phyloP scores from a whole-genome alignment of 768 basidiomycete species.

The Suillus weaverae region DNA sequence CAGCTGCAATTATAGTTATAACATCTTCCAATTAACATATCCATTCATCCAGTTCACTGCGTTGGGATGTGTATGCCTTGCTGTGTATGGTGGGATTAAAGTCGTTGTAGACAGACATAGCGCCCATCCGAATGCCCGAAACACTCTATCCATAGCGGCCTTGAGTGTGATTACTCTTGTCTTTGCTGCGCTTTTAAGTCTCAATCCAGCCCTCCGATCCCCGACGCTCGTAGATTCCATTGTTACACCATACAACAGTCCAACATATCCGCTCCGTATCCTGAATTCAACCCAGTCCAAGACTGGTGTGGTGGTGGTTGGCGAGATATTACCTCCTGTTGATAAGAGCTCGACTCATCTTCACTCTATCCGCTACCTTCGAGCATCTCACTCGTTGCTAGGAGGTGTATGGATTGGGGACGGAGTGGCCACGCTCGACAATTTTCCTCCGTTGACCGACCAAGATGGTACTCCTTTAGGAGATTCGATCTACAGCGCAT shows the following conservation, averaged over 20 bases:
- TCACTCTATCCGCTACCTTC: slow-evolving; percentile 59
- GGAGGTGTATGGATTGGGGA: slow-evolving; percentile 80
- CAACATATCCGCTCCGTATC: slow-evolving; percentile 57
- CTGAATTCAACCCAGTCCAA: slow-evolving; percentile 65
- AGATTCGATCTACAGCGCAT: slow-evolving; percentile 82
- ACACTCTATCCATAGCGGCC: background rate
- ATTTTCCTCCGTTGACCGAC: slow-evolving; percentile 46
- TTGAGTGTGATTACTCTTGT: slow-evolving; percentile 25
- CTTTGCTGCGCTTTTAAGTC: slow-evolving; percentile 37
- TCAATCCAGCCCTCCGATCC: slow-evolving; percentile 42
- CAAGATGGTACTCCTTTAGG: slow-evolving; percentile 55
- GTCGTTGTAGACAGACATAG: background rate
- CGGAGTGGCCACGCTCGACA: slow-evolving; percentile 43
- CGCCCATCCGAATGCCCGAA: background rate
- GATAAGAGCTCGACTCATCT: slow-evolving; percentile 31
- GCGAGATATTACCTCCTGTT: slow-evolving; percentile 55
- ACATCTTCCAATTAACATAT: background rate
- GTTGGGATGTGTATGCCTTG: slow-evolving; percentile 20
- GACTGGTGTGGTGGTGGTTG: slow-evolving; percentile 86
- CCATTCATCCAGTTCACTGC: slow-evolving; percentile 21
- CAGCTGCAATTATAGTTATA: no score
- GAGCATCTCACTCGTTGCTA: slow-evolving; percentile 63
- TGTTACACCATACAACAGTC: slow-evolving; percentile 48
- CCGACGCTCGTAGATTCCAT: slow-evolving; percentile 61
- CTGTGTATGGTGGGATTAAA: slow-evolving; percentile 14